Base-by-base conservation (phyloP, 768 basidiomycete genomes). In the Hemileccinum impolitum region DNA sequence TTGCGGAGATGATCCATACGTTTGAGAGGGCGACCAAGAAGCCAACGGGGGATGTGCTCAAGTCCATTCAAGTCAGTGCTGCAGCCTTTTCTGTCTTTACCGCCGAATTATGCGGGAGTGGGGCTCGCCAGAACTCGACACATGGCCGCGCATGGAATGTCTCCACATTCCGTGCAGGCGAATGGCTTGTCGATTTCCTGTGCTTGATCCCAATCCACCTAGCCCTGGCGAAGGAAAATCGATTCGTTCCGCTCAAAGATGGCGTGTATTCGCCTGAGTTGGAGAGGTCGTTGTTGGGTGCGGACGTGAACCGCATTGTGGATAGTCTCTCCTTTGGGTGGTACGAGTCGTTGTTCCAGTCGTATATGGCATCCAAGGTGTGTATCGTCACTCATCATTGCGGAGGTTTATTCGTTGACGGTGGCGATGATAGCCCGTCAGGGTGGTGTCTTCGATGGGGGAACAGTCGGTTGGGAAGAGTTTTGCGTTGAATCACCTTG, bases 381-480 rank as follows among this genome's bases (percentile, higher is more conserved):
- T 7, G 63, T n/a, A n/a, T 42, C 2, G 1, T 3, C 6, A n/a
- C 9, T 7, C 2, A 1, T 17, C 2, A 28, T n/a, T n/a, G n/a
- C n/a, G 0, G 3, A 9, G 1, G 3, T 3, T 25, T 28, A 18
- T n/a, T n/a, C n/a, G n/a, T n/a, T n/a, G n/a, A n/a, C n/a, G 6
- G 1, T 14, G 0, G 1, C 14, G n/a, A n/a, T n/a, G n/a, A n/a
- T 32, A 83, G 79, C 81, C 80, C 2, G 81, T 84, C 13, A 76
- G 74, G 11, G 28, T 30, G 4, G 28, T 30, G 9, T 30, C 28
- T 9, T 30, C 28, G 4, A 30, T 30, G 28, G 82, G 81, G 1
- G 81, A 83, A 58, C 82, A 84, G 56, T 82, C 80, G 0, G 82
- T 84, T 1, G 83, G 82, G 1, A 83, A 83, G 55, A 79, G 75